Evolutionary conservation across 768 basidiomycete genomes (phyloP).

Genomic region (Lyophyllum semitale): DNA sequence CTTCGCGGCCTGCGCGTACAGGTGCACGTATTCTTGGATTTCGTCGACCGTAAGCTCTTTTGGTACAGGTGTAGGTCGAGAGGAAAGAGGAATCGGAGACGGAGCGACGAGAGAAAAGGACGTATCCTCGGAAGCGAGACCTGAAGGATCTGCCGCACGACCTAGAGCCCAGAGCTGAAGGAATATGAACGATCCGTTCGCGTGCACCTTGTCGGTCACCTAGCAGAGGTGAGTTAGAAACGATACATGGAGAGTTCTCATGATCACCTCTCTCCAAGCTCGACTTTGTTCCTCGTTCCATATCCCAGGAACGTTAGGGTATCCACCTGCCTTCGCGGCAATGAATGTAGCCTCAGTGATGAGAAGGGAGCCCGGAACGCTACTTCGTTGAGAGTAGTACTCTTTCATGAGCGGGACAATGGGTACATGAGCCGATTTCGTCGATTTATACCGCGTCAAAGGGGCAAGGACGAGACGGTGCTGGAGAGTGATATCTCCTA

Average conservation of each 20-base stretch:
- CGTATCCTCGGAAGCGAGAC: constrained; percentile 11
- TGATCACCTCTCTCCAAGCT: constrained; percentile 52
- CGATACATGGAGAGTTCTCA: background rate
- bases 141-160: background rate
- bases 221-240: background rate
- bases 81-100: constrained; percentile 24
- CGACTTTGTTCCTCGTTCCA: constrained; percentile 59
- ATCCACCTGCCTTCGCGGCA: constrained; percentile 49
- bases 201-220: constrained; percentile 48
- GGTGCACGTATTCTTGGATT: constrained; percentile 47
- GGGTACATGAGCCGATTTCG: constrained; percentile 24
- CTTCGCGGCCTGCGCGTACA: constrained; percentile 55
- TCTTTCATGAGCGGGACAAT: constrained; percentile 28
- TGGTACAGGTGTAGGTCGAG: background rate
- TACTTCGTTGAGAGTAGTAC: constrained; percentile 39
- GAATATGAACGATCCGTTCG: constrained; percentile 47
- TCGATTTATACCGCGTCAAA: constrained; percentile 17
- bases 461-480: constrained; percentile 50
- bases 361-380: constrained; percentile 39
- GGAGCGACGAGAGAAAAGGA: constrained; percentile 32
- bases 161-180: background rate
- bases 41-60: constrained; percentile 44
- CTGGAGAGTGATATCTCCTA: constrained; percentile 35
- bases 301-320: constrained; percentile 58
- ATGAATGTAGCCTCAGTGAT: constrained; percentile 52